Percentiles rank a stretch among this genome's conserved stretches.
Conservation (phyloP, 805 yeast genomes). For the Saturnispora halmiae region DNA sequence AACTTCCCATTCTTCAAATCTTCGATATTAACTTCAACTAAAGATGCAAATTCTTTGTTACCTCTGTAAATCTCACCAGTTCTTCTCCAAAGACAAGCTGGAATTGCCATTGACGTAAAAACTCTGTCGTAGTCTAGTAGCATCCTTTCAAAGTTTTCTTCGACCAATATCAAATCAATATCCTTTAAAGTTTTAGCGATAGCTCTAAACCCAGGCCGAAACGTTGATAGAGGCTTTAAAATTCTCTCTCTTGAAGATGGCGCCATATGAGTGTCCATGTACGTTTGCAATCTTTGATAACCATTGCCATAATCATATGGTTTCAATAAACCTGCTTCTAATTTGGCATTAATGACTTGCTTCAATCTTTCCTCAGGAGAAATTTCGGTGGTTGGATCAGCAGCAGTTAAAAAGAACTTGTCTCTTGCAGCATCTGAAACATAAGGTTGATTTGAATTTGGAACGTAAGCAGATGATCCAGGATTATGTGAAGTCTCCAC, state of each 20-base stretch:
- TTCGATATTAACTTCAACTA: slow-evolving; percentile 84
- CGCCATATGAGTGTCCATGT: slow-evolving; percentile 91
- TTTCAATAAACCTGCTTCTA: slow-evolving; percentile 84
- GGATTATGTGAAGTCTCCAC: slow-evolving; percentile 8
- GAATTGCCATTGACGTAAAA: slow-evolving; percentile 94
- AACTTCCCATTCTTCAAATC: slow-evolving; percentile 86
- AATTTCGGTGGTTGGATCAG: slow-evolving; percentile 90
- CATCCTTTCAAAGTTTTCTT: slow-evolving; percentile 91
- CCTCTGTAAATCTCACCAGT: slow-evolving; percentile 95
- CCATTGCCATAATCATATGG: slow-evolving; percentile 95
- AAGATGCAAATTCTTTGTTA: slow-evolving; percentile 88
- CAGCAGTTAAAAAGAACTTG: slow-evolving; percentile 90
- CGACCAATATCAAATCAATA: slow-evolving; percentile 84
- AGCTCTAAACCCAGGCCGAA: slow-evolving; percentile 89
- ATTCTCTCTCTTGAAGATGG: slow-evolving; percentile 75
- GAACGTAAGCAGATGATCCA: background rate
- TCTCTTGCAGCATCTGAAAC: slow-evolving; percentile 77
- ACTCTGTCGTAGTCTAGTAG: slow-evolving; percentile 87
- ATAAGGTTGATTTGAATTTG: slow-evolving; percentile 12
- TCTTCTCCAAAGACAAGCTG: slow-evolving; percentile 95
- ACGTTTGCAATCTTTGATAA: slow-evolving; percentile 77
- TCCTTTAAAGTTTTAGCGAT: slow-evolving; percentile 85
- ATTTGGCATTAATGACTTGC: slow-evolving; percentile 87
- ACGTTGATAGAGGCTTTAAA: slow-evolving; percentile 71
- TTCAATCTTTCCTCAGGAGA: slow-evolving; percentile 90